Evolutionary conservation across 1,284 basidiomycete genomes (phyloP), one percentile per base, ranked within the genome.

Genomic region (Ustilago nuda): DNA sequence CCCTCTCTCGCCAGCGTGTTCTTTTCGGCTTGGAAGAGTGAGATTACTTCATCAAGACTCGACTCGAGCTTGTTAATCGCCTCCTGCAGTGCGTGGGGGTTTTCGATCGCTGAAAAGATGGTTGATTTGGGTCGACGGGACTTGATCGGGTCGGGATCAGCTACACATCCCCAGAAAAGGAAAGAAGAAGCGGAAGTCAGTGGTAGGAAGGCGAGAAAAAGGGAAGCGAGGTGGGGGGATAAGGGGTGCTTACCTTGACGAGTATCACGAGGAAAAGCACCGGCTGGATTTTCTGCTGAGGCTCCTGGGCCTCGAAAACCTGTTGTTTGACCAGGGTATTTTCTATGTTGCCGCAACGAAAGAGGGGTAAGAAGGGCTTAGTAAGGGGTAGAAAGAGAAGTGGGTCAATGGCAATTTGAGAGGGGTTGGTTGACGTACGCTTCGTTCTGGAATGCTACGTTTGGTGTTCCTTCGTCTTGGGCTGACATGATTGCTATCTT

Each of bases 21-120:
- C 41, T 81, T 74, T 54, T 82, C 81, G 4, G 63, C 71, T 53
- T 82, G 69, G 70, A 82, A 82, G 7, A 82, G 56, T 19, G 39
- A 43, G 60, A 82, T 82, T 54, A 82, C 46, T 17, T 82, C 81
- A 60, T 82, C 81, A 8, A 82, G 59, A 4, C 58, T 46, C 19
- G 62, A n/a, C 53, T 82, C 80, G 56, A 82, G 71, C 27, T 73
- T 79, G 58, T 43, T 80, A 8, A 82, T 48, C 0, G 79, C 69
- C 55, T 80, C 80, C 19, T 76, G 68, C 17, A 82, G 69, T 0
- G 78, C 78, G 54, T 81, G 82, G 4, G 81, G 79, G 59, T 82
- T 82, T 57, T 82, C 81, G 60, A 82, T 80, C 32, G 74, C 61
- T 17, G 54, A 52, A 36, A 73, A 76, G 61, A 82, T 82, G 37